phyloP scores from a whole-genome alignment of 1,284 basidiomycete species.

The Ustilago xerochloae region DNA sequence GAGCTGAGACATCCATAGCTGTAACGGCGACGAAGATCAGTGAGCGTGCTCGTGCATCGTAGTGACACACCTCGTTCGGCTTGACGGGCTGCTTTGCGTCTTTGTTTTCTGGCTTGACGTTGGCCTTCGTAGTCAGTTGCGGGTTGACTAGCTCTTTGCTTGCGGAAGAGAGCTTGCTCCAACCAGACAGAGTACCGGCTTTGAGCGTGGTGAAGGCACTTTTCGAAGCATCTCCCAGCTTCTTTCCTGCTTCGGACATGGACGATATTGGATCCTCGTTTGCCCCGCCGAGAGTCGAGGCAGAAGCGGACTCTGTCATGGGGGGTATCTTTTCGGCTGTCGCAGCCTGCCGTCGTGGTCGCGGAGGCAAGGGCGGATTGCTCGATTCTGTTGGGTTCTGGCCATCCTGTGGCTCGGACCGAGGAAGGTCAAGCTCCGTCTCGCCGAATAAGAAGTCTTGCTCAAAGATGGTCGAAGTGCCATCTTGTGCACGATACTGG shows the following conservation, averaged over 20 bases:
- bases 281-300: not conserved
- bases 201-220: conserved; percentile 41
- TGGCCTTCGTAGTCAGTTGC: not conserved
- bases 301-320: not conserved
- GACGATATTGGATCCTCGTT: conserved; percentile 16
- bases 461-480: conserved; percentile 55
- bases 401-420: not conserved
- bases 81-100: conserved; percentile 43
- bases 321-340: not conserved
- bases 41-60: conserved; percentile 58
- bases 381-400: not conserved
- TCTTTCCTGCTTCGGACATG: conserved; percentile 27
- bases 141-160: conserved; percentile 36
- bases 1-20: conserved; percentile 51
- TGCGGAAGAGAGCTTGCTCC: conserved; percentile 41
- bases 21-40: conserved; percentile 57
- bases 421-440: conserved; percentile 28
- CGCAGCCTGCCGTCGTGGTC: not conserved
- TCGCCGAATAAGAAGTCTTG: conserved; percentile 57
- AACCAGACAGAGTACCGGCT: conserved; percentile 33
- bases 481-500: conserved; percentile 58
- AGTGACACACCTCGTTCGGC: conserved; percentile 63
- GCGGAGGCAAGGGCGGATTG: not conserved
- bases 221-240: conserved; percentile 35
- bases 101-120: not conserved